These are phyloP conservation scores for Lipomyces kockii DNA, from an alignment of 805 yeast species.

Conservation along the genomic window DNA sequence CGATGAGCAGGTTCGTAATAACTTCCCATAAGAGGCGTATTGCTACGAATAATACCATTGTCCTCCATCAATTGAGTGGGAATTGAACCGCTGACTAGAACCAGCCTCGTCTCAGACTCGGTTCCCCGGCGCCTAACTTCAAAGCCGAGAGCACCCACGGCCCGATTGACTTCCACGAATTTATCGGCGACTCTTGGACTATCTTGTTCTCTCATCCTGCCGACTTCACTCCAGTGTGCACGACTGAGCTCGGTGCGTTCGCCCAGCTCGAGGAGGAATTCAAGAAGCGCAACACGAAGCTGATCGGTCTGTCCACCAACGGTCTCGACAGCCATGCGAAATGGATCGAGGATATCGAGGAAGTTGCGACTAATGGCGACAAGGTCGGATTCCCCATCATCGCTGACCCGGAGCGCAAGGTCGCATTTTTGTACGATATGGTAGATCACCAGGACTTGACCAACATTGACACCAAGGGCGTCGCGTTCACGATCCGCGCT, in stretches of 20 bases:
- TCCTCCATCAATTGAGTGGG: background rate
- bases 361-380: conserved; percentile 68
- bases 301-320: conserved; percentile 90
- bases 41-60: background rate
- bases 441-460: conserved; percentile 83
- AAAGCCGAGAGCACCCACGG: conserved; percentile 82
- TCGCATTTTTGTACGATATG: conserved; percentile 84
- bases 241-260: conserved; percentile 94
- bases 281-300: conserved; percentile 79
- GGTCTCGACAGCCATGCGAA: conserved; percentile 75
- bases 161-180: conserved; percentile 83
- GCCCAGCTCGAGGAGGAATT: conserved; percentile 89
- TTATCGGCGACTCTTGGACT: conserved; percentile 83
- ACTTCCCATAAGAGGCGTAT: background rate
- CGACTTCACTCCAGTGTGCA: conserved; percentile 96
- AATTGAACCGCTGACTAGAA: background rate
- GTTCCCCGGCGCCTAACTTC: conserved; percentile 87
- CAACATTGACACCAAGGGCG: conserved; percentile 66
- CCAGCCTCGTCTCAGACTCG: conserved; percentile 66
- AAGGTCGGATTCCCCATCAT: conserved; percentile 86
- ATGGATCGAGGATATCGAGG: conserved; percentile 93
- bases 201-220: conserved; percentile 93
- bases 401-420: conserved; percentile 84
- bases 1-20: conserved; percentile 20
- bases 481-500: conserved; percentile 86